Evolutionary conservation across 139 green algal species (phyloP).

Genomic region (Chlamydomonas incerta): DNA sequence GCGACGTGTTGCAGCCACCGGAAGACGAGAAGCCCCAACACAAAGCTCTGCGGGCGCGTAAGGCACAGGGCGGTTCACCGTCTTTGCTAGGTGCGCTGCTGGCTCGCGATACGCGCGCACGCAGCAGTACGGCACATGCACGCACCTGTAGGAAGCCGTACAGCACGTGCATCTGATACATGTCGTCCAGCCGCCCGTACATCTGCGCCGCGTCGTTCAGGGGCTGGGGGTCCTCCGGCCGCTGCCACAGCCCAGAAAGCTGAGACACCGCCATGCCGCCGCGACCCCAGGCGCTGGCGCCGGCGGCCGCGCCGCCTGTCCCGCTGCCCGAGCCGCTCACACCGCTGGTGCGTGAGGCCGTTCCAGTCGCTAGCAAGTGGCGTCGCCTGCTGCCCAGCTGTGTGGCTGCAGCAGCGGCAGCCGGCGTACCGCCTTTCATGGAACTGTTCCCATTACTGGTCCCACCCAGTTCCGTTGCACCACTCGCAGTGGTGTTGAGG

Average conservation of each 20-base stretch:
- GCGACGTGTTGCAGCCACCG: neutral
- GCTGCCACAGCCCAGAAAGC: neutral
- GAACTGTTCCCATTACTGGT: too few relatives aligned
- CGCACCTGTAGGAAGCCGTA: conserved; percentile 19
- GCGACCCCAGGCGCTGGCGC: too few relatives aligned
- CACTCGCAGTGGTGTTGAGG: too few relatives aligned
- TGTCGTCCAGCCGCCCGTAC: conserved; percentile 7
- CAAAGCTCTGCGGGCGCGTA: neutral
- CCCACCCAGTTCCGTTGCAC: too few relatives aligned
- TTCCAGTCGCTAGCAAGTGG: too few relatives aligned
- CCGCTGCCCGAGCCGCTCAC: neutral
- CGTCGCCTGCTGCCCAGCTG: too few relatives aligned
- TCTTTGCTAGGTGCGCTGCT: neutral
- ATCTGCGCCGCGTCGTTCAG: conserved; percentile 17
- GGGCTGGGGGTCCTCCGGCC: conserved; percentile 4
- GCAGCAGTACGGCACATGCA: too few relatives aligned
- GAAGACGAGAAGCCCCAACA: neutral
- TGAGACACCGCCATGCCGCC: too few relatives aligned
- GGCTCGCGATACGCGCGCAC: neutral
- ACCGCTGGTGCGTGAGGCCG: neutral
- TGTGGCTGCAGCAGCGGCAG: too few relatives aligned
- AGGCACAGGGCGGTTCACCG: too few relatives aligned
- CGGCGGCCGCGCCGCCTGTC: neutral
- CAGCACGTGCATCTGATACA: conserved; percentile 29
- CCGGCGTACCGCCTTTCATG: too few relatives aligned